These are phyloP conservation scores for Quercus bicolor DNA, from an alignment of 306 rosid species.

Conservation along the genomic window DNA sequence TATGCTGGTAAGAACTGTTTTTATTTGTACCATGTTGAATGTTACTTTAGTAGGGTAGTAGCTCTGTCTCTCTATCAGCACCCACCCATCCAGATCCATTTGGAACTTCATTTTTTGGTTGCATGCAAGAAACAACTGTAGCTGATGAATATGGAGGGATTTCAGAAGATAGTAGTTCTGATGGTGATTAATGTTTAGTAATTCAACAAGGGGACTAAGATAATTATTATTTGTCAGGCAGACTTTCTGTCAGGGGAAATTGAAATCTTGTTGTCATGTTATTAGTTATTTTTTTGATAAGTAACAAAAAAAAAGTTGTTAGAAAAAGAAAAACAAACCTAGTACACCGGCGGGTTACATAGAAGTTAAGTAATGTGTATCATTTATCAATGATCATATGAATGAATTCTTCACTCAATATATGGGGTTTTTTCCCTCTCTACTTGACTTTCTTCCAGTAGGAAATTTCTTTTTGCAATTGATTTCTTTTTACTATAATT, in stretches of 20 bases:
- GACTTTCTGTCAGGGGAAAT: background rate
- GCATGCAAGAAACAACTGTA: constrained; percentile 42
- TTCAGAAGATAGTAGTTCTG: constrained; percentile 60
- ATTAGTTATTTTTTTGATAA: background rate
- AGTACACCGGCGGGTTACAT: no score
- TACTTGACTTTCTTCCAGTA: background rate
- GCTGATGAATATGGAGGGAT: constrained; percentile 51
- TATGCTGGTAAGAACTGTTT: constrained; percentile 49
- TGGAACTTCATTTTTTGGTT: background rate
- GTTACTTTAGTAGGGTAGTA: background rate
- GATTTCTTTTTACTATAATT: no score
- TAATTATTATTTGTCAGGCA: background rate
- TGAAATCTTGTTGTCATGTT: background rate
- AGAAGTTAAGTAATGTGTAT: background rate
- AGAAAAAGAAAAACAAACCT: no score
- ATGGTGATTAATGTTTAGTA: constrained; percentile 47
- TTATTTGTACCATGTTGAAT: background rate
- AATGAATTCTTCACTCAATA: background rate
- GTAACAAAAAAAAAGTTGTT: no score
- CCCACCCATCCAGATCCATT: background rate
- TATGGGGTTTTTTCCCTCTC: background rate
- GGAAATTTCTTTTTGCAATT: background rate
- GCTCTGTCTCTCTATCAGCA: background rate
- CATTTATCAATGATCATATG: background rate
- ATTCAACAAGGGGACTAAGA: constrained; percentile 9